These are phyloP conservation scores for Asclepias syriaca DNA, from an alignment of 257 asterid genomes.

Conservation along the genomic window DNA sequence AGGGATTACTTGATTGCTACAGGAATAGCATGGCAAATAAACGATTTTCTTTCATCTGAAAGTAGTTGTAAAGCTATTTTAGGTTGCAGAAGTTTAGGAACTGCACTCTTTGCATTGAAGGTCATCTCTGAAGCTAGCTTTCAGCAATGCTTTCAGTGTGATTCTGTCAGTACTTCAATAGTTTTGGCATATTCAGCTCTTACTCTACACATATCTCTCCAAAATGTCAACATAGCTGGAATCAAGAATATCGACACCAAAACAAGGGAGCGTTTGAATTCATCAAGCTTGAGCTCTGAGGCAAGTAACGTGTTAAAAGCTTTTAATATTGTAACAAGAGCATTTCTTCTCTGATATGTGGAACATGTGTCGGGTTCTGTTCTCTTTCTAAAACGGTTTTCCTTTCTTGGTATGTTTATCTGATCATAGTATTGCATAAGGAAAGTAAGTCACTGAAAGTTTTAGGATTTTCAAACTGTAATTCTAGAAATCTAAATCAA, in stretches of 20 bases:
- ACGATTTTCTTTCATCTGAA: conserved; percentile 69
- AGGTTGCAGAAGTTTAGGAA: conserved; percentile 38
- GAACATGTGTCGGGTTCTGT: neutral
- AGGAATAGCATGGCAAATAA: conserved; percentile 93
- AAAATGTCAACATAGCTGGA: conserved; percentile 37
- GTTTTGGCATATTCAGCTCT: conserved; percentile 69
- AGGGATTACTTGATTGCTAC: conserved; percentile 61
- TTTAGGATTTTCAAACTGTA: neutral
- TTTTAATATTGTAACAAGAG: neutral
- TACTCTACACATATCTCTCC: conserved; percentile 60
- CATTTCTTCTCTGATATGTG: neutral
- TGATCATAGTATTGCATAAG: neutral
- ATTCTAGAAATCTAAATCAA: neutral
- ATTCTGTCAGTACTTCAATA: conserved; percentile 36
- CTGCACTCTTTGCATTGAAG: conserved; percentile 54
- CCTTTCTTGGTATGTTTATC: neutral
- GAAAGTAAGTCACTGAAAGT: neutral
- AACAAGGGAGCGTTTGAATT: conserved; percentile 7
- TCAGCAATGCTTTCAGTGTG: conserved; percentile 53
- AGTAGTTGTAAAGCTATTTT: conserved; percentile 51
- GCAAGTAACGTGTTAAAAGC: conserved; percentile 34
- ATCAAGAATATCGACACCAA: conserved; percentile 11
- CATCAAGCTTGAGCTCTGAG: conserved; percentile 34
- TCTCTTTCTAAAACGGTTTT: neutral
- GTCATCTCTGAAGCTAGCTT: conserved; percentile 71